phyloP scores from a whole-genome alignment of 148 eudicot genomes.

The Fagopyrum tataricum region DNA sequence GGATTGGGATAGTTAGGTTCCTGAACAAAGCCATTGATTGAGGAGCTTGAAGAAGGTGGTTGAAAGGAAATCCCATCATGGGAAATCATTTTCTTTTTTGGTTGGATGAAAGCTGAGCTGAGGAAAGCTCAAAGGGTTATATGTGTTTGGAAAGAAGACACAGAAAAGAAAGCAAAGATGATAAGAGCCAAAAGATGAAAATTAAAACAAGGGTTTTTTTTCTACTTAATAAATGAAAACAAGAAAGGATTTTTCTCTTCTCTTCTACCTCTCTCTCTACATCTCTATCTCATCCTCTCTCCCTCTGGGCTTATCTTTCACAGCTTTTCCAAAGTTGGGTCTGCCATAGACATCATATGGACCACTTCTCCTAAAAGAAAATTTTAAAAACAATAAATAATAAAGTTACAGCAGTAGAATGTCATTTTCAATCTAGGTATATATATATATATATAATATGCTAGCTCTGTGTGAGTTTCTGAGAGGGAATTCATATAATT shows the following conservation, averaged over 20 bases:
- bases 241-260: neutral
- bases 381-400: neutral
- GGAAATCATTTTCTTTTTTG: constrained; percentile 5
- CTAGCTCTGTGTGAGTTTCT: neutral
- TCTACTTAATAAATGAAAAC: neutral
- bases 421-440: constrained; percentile 4
- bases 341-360: constrained; percentile 8
- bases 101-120: constrained; percentile 1
- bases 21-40: constrained; percentile 12
- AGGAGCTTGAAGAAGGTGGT: constrained; percentile 12
- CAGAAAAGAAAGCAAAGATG: constrained; percentile 14
- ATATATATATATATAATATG: neutral
- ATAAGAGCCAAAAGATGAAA: constrained; percentile 14
- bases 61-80: constrained; percentile 6
- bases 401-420: constrained; percentile 5
- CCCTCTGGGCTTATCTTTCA: constrained; percentile 11
- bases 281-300: neutral
- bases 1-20: constrained; percentile 13
- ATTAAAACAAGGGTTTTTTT: neutral
- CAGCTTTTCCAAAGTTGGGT: constrained; percentile 13
- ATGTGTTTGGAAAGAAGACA: constrained; percentile 1
- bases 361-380: neutral
- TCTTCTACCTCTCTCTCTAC: neutral
- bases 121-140: neutral
- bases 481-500: constrained; percentile 7